phyloP scores from a whole-genome alignment of 2,329 filamentous ascomycete species.

The Talaromyces sp. region DNA sequence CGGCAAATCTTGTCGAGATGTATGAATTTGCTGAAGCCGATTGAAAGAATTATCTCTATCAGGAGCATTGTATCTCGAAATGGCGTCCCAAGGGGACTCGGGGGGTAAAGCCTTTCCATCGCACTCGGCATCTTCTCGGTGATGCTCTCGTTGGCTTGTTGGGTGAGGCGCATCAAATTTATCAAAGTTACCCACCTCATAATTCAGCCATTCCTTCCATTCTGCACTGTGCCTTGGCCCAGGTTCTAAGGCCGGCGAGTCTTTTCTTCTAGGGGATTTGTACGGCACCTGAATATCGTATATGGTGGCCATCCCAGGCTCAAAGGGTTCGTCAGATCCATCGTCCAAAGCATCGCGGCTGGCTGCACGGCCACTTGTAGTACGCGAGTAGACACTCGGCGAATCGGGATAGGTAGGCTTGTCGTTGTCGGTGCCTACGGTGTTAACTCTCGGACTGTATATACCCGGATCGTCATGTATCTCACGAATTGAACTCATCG shows the following conservation, averaged over 20 bases:
- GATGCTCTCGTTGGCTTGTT: constrained; percentile 31
- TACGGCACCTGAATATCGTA: constrained; percentile 33
- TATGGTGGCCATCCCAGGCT: constrained; percentile 41
- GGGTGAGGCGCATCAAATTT: constrained; percentile 15
- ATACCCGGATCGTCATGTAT: constrained; percentile 24
- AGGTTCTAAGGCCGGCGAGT: constrained; percentile 7
- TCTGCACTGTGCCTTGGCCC: constrained; percentile 31
- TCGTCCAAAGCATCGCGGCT: constrained; percentile 19
- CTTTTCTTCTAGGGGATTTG: constrained; percentile 31
- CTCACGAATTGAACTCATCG: constrained; percentile 22
- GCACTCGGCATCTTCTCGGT: constrained; percentile 42
- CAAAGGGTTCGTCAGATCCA: constrained; percentile 18
- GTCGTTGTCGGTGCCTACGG: constrained; percentile 11
- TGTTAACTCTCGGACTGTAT: constrained; percentile 26
- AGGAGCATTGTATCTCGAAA: background rate
- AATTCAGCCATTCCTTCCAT: constrained; percentile 41
- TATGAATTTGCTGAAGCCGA: background rate
- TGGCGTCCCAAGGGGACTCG: background rate
- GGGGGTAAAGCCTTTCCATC: constrained; percentile 27
- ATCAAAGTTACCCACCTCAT: constrained; percentile 37
- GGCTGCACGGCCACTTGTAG: constrained; percentile 37
- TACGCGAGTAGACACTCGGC: constrained; percentile 46
- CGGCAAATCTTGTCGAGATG: background rate
- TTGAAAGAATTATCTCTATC: background rate
- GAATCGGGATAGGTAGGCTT: constrained; percentile 23